phyloP scores from a whole-genome alignment of 495 filamentous ascomycete species.

The Penicillium ucsense region DNA sequence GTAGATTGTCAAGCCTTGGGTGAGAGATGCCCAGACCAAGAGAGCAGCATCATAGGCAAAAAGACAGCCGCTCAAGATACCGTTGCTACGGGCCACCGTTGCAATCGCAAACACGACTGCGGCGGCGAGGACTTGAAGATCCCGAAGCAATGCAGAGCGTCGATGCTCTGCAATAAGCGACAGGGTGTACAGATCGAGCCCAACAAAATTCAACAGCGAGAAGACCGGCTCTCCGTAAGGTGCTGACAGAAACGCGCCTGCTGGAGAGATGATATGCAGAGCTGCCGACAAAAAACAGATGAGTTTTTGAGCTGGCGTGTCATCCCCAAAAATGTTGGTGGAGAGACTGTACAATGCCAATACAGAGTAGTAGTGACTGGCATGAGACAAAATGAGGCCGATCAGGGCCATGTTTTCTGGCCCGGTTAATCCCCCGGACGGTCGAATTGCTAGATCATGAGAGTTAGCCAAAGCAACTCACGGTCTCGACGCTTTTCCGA shows the following conservation, averaged over 20 bases:
- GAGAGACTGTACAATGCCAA: slow-evolving; percentile 55
- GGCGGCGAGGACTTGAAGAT: slow-evolving; percentile 44
- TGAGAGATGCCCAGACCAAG: slow-evolving; percentile 22
- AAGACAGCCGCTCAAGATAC: slow-evolving; percentile 68
- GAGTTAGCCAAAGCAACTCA: too few species aligned
- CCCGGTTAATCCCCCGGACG: slow-evolving; percentile 14
- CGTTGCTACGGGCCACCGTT: slow-evolving; percentile 75
- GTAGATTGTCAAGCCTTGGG: slow-evolving; percentile 15
- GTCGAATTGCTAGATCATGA: slow-evolving; percentile 15
- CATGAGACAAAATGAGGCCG: slow-evolving; percentile 55
- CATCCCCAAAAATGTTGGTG: slow-evolving; percentile 24
- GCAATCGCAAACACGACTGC: slow-evolving; percentile 65
- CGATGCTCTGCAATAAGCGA: slow-evolving; percentile 31
- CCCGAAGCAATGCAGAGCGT: slow-evolving; percentile 16
- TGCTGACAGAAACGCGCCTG: slow-evolving; percentile 80
- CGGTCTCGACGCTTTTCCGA: neutral
- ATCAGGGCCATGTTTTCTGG: slow-evolving; percentile 30
- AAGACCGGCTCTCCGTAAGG: slow-evolving; percentile 78
- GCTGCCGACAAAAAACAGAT: slow-evolving; percentile 58
- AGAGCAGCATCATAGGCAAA: slow-evolving; percentile 50
- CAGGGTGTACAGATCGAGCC: slow-evolving; percentile 59
- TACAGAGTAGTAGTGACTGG: slow-evolving; percentile 66
- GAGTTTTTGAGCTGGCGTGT: slow-evolving; percentile 18
- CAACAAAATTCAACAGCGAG: slow-evolving; percentile 66
- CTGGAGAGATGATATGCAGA: slow-evolving; percentile 77